Percentiles rank a stretch among this genome's conserved stretches.
Conservation (phyloP, 2,329 filamentous ascomycete species). For the Phialophora verrucosa region DNA sequence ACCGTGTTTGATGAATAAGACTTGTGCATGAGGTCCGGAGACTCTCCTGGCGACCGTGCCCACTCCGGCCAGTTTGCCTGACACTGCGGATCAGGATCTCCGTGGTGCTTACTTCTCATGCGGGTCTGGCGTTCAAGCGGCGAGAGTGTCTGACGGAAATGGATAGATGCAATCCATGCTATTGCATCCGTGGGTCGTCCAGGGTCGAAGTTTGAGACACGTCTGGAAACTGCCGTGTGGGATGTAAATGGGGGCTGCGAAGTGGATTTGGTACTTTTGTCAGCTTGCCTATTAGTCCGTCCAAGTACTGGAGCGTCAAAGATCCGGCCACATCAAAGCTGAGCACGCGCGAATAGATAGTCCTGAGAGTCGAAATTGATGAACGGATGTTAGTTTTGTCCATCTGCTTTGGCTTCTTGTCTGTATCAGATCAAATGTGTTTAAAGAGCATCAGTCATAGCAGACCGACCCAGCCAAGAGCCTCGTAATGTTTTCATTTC, state of each 20-base stretch:
- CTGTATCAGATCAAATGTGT: not conserved
- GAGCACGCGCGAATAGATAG: not conserved
- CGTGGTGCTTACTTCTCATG: not conserved
- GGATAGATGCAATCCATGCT: not conserved
- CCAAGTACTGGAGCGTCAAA: not conserved
- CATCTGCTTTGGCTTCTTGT: not conserved
- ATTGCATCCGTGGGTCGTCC: not conserved
- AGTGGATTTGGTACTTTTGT: not conserved
- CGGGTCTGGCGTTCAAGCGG: not conserved
- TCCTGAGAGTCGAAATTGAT: not conserved
- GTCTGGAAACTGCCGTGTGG: not conserved
- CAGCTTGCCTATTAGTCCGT: not conserved
- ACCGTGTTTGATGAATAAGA: not conserved
- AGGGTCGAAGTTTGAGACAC: not conserved
- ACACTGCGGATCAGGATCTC: not conserved
- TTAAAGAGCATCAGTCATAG: too few species aligned
- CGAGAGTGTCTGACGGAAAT: not conserved
- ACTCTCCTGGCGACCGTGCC: not conserved
- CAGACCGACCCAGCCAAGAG: not conserved
- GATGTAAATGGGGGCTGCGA: not conserved
- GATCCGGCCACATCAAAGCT: not conserved
- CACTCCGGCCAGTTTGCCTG: not conserved
- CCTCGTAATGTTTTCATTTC: not conserved
- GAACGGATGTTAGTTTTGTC: not conserved
- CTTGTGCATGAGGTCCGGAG: not conserved